Evolutionary conservation across 2,329 filamentous ascomycete species (phyloP).

Genomic region (Lecanicillium sp.): DNA sequence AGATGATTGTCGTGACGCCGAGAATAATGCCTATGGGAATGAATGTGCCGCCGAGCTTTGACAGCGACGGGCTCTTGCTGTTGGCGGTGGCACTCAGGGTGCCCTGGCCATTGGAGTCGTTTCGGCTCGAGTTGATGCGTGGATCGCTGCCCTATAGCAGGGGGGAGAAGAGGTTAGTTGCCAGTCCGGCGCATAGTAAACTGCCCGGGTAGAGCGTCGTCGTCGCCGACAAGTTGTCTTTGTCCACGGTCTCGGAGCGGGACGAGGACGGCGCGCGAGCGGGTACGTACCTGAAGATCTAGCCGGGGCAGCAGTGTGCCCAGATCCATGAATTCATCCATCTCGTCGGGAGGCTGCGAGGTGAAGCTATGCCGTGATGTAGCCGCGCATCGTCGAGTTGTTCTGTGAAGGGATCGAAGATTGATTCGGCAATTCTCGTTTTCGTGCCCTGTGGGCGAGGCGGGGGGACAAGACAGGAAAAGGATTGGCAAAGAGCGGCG

Average conservation of each 20-base stretch:
- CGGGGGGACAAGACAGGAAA: not conserved
- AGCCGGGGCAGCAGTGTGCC: constrained; percentile 11
- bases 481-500: not conserved
- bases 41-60: constrained; percentile 43
- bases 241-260: too few relatives aligned
- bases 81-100: constrained; percentile 28
- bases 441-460: too few relatives aligned
- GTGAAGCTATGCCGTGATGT: not conserved
- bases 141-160: constrained; percentile 22
- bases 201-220: too few relatives aligned
- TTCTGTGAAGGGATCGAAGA: not conserved
- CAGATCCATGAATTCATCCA: constrained; percentile 10
- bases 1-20: constrained; percentile 43
- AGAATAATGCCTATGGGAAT: constrained; percentile 48
- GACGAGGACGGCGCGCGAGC: not conserved
- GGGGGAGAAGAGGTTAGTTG: too few relatives aligned
- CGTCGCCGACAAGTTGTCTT: too few relatives aligned
- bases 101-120: constrained; percentile 27
- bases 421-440: not conserved
- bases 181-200: too few relatives aligned
- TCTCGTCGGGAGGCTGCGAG: not conserved
- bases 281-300: constrained; percentile 2
- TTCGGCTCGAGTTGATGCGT: constrained; percentile 29
- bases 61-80: constrained; percentile 30
- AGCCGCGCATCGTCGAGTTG: constrained; percentile 1